Evolutionary conservation across 257 asterid species (phyloP).

Genomic region (Schizonepeta tenuifolia): DNA sequence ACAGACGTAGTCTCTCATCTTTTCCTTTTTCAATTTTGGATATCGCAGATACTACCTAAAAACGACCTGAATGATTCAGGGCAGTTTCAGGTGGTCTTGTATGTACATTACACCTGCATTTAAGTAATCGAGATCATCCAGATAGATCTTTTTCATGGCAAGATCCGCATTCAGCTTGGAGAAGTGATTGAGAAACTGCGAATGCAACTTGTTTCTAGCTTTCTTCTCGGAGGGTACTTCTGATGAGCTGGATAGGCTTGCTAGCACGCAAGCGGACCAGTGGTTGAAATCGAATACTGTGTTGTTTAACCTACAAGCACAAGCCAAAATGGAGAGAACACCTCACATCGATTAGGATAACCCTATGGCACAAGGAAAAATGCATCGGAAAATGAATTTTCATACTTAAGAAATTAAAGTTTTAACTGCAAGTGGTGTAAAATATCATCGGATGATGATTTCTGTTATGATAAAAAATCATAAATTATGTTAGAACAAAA

Average conservation of each 20-base stretch:
- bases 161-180: constrained; percentile 23
- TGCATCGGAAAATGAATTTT: background rate
- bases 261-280: constrained; percentile 46
- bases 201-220: constrained; percentile 33
- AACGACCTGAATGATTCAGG: constrained; percentile 10
- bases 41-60: background rate
- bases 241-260: constrained; percentile 26
- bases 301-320: constrained; percentile 47
- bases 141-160: background rate
- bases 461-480: background rate
- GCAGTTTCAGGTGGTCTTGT: constrained; percentile 32
- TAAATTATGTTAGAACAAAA: background rate
- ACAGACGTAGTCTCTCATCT: too few relatives aligned
- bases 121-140: constrained; percentile 46
- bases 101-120: constrained; percentile 43
- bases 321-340: constrained; percentile 20
- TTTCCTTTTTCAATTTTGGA: background rate
- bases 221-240: constrained; percentile 27
- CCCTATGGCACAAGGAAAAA: background rate
- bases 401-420: background rate
- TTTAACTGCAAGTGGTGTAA: background rate
- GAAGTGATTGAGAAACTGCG: constrained; percentile 26
- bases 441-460: background rate
- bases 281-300: constrained; percentile 30
- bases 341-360: background rate